Percentiles rank a stretch among this genome's conserved stretches.
Conservation (phyloP, 208 protist genomes). For the Wallacemonas collosoma region DNA sequence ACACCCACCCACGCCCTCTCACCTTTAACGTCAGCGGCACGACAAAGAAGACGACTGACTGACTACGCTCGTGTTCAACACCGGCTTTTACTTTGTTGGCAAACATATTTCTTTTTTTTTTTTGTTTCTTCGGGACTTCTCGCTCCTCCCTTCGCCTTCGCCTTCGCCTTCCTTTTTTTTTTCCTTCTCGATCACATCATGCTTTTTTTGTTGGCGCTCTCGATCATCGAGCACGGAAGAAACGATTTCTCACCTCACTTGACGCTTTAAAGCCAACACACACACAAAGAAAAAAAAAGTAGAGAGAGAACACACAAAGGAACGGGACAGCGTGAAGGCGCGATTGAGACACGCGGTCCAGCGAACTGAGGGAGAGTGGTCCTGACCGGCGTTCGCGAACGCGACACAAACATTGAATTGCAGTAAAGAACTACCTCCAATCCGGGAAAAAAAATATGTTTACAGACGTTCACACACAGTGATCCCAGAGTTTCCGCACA, state of each 20-base stretch:
- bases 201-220: not conserved
- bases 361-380: no score
- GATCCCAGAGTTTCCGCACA: not conserved
- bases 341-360: no score
- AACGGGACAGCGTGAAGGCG: no score
- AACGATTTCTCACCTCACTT: no score
- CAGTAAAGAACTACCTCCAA: not conserved
- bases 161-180: not conserved
- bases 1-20: slow-evolving; percentile 3
- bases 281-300: not conserved
- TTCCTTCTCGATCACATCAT: not conserved
- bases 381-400: no score
- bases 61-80: not conserved
- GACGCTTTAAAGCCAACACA: not conserved
- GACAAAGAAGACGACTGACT: slow-evolving; percentile 2
- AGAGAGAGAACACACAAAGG: no score
- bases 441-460: not conserved
- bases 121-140: not conserved
- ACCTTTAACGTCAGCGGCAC: not conserved
- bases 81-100: slow-evolving; percentile 17
- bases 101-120: slow-evolving; percentile 3
- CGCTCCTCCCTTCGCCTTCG: not conserved
- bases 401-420: no score
- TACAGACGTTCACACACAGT: not conserved
- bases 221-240: not conserved